These are phyloP conservation scores for Pistacia vera DNA, from an alignment of 345 rosid species.

Conservation along the genomic window DNA sequence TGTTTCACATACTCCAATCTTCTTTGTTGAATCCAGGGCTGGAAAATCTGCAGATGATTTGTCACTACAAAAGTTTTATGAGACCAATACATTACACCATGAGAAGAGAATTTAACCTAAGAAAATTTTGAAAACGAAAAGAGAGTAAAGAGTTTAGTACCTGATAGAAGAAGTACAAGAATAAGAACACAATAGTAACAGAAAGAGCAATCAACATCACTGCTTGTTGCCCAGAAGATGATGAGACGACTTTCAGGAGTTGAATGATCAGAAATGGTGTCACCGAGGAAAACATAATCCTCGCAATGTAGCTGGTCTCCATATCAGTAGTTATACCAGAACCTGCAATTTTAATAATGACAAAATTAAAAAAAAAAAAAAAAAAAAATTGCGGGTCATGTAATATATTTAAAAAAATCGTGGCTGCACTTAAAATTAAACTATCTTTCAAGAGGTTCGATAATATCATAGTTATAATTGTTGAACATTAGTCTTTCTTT, in stretches of 20 bases:
- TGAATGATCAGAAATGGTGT: constrained; percentile 42
- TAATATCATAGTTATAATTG: too few species aligned
- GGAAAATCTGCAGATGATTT: constrained; percentile 28
- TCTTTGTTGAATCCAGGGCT: constrained; percentile 45
- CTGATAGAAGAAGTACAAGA: constrained; percentile 41
- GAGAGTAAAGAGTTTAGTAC: constrained; percentile 12
- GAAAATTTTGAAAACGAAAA: not conserved
- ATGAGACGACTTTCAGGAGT: constrained; percentile 25
- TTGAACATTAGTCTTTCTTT: not conserved
- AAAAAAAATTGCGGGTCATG: too few species aligned
- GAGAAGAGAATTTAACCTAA: not conserved
- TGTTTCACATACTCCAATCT: constrained; percentile 36
- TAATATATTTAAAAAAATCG: too few species aligned
- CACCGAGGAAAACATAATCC: constrained; percentile 44
- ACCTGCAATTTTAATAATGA: constrained; percentile 24
- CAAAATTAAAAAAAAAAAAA: too few species aligned
- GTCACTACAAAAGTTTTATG: not conserved
- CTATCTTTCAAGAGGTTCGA: too few species aligned
- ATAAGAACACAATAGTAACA: constrained; percentile 24
- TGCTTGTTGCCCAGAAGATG: constrained; percentile 20
- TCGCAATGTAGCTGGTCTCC: constrained; percentile 47
- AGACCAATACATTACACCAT: too few species aligned
- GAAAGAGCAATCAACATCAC: constrained; percentile 29
- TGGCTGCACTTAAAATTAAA: too few species aligned
- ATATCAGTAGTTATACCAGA: constrained; percentile 39